Percentiles rank a stretch among this genome's conserved stretches.
phyloP scores from a whole-genome alignment of 2,329 filamentous ascomycete species.

The Cladosporium sp. region DNA sequence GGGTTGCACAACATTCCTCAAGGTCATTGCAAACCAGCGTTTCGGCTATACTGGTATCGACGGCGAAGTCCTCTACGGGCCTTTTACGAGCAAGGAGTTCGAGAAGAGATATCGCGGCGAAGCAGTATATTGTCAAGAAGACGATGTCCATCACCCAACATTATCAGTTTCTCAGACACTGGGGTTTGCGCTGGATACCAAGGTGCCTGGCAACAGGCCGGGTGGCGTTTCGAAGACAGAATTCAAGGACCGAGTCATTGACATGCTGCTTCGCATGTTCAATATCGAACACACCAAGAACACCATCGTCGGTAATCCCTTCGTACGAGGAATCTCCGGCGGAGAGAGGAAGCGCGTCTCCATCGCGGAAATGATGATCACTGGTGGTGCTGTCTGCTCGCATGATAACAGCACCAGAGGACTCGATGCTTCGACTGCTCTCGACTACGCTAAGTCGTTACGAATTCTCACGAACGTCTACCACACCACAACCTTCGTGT shows the following conservation, averaged over 20 bases:
- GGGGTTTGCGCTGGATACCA: constrained; percentile 76
- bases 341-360: constrained; percentile 43
- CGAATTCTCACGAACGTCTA: constrained; percentile 71
- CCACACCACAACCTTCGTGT: constrained; percentile 77
- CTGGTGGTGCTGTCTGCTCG: constrained; percentile 31
- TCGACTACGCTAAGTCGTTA: constrained; percentile 44
- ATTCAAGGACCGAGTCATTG: constrained; percentile 70
- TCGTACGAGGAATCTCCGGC: constrained; percentile 60
- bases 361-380: constrained; percentile 46
- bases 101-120: constrained; percentile 68
- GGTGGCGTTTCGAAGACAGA: constrained; percentile 64
- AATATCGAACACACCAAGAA: constrained; percentile 84
- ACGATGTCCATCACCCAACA: constrained; percentile 78
- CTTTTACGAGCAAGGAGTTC: constrained; percentile 65
- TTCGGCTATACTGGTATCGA: constrained; percentile 54
- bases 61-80: constrained; percentile 72
- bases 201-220: constrained; percentile 74
- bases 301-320: constrained; percentile 77
- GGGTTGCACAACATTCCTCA: constrained; percentile 51
- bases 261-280: constrained; percentile 79
- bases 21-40: constrained; percentile 49
- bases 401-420: constrained; percentile 46
- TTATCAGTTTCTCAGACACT: constrained; percentile 84
- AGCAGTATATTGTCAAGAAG: constrained; percentile 79
- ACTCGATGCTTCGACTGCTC: constrained; percentile 43